A percentile compares a stretch with the other conserved stretches of the same genome.
Evolutionary conservation across 129 eudicot genomes (phyloP).

Genomic region (Helichrysum umbraculigerum): DNA sequence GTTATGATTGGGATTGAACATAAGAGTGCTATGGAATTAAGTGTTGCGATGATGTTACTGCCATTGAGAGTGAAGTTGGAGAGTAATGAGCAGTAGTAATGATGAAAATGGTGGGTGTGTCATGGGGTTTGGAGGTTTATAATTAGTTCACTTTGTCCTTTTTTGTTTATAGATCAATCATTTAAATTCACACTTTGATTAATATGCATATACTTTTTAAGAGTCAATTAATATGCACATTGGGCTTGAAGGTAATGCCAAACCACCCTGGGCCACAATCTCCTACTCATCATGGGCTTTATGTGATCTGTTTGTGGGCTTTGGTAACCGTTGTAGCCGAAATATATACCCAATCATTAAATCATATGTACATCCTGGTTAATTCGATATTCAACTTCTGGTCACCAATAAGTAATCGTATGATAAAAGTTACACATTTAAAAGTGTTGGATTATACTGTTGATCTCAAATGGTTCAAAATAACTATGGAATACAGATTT

Average conservation of each 20-base stretch:
- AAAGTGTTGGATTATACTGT: neutral
- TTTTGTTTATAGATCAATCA: neutral
- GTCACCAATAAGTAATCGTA: neutral
- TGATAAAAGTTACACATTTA: neutral
- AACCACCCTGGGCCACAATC: neutral
- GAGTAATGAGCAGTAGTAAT: neutral
- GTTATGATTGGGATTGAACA: constrained; percentile 89
- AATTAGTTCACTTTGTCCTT: neutral
- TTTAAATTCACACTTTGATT: no score
- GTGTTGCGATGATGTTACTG: constrained; percentile 77
- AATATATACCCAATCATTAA: neutral
- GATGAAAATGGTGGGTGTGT: constrained; percentile 12
- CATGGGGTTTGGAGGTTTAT: constrained; percentile 18
- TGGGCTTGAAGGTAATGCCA: neutral
- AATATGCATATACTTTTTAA: no score
- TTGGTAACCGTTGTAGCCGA: neutral
- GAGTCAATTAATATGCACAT: no score
- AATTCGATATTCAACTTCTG: neutral
- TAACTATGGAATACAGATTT: no score
- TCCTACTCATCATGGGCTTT: neutral
- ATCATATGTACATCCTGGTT: no score
- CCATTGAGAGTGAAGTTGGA: constrained; percentile 43
- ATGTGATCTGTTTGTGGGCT: neutral
- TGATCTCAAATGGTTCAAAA: no score
- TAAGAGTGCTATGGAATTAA: constrained; percentile 75